Percentiles rank a stretch among this genome's conserved stretches.
These are phyloP conservation scores for Penicillium bialowiezense DNA, from an alignment of 495 filamentous ascomycete species.

Conservation along the genomic window DNA sequence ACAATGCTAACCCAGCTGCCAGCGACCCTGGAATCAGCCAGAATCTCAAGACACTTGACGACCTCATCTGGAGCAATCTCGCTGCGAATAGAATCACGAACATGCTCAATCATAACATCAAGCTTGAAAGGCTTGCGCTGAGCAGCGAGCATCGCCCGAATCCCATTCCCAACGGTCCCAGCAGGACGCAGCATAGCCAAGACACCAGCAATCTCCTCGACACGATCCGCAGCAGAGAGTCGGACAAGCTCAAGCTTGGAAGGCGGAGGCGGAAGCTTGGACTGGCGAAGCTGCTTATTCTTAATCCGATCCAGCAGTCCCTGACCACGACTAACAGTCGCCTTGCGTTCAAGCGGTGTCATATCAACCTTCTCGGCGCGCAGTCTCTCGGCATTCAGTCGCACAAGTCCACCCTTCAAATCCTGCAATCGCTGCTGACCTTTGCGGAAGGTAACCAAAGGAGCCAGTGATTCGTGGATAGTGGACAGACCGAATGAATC, in stretches of 20 bases:
- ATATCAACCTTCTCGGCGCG: slow-evolving; percentile 17
- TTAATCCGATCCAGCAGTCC: slow-evolving; percentile 45
- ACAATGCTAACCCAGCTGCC: slow-evolving; percentile 45
- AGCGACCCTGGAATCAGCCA: slow-evolving; percentile 39
- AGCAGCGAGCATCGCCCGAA: slow-evolving; percentile 29
- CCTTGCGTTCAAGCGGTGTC: slow-evolving; percentile 22
- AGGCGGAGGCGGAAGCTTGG: slow-evolving; percentile 43
- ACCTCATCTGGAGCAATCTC: slow-evolving; percentile 41
- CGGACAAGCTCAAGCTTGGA: slow-evolving; percentile 40
- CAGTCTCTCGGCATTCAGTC: slow-evolving; percentile 37
- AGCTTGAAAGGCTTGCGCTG: slow-evolving; percentile 43
- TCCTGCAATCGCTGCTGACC: slow-evolving; percentile 48
- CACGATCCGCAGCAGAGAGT: slow-evolving; percentile 36
- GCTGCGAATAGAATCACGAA: slow-evolving; percentile 39
- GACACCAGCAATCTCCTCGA: slow-evolving; percentile 42
- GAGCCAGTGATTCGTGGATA: slow-evolving; percentile 43
- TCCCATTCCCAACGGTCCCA: slow-evolving; percentile 32
- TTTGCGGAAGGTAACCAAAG: slow-evolving; percentile 40
- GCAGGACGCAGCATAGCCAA: slow-evolving; percentile 38
- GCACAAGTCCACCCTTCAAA: slow-evolving; percentile 41
- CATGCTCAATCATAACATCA: slow-evolving; percentile 36
- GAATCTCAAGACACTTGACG: slow-evolving; percentile 41
- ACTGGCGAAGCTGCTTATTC: slow-evolving; percentile 43
- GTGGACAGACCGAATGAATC: slow-evolving; percentile 33
- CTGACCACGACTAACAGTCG: slow-evolving; percentile 35